Evolutionary conservation across 805 yeast genomes (phyloP), one percentile per base, ranked within the genome.

Genomic region (Kuraishia piskuri): DNA sequence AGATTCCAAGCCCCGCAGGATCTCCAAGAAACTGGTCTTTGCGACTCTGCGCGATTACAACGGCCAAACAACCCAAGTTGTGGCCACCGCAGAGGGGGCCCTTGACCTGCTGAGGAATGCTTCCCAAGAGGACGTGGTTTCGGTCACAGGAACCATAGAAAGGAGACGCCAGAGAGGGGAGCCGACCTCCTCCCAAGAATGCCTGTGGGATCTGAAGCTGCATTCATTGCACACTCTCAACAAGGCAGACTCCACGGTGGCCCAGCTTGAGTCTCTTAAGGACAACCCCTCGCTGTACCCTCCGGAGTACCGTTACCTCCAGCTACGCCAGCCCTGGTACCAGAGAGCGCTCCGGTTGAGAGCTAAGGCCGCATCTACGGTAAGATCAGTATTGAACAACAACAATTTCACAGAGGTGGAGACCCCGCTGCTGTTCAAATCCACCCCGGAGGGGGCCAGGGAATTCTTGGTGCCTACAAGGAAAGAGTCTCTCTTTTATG

Each of bases 391-490:
- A 2, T 62, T 77, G 23, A 74, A 74, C 46, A 53, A 60, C 0
- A 59, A 68, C 20, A 69, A 69, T 1, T 94, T 94, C 66, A 78
- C 79, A 0, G 98, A 94, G 63, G 77, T 94, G 25, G 99, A 92
- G 65, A 94, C 99, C 0, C 99, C 99, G 1, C 66, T 92, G 6
- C 70, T 94, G 25, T 94, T 94, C 75, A 91, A 94, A 63, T 88
- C 96, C 1, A 94, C 99, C 0, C 99, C 99, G 0, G 99, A 94
- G 68, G 99, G 99, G 17, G 99, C 99, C 1, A 76, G 96, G 44
- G 99, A 94, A 68, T 94, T 92, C 65, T 68, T 94, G 50, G 97
- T 94, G 0, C 99, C 99, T 0, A 89, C 97, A 0, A 76, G 98
- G 58, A 70, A 77, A 17, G 64, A 70, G 1, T 68, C 69, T 2